Conservation (phyloP, 176 grass and related monocot species). For the Oryza australiensis region DNA sequence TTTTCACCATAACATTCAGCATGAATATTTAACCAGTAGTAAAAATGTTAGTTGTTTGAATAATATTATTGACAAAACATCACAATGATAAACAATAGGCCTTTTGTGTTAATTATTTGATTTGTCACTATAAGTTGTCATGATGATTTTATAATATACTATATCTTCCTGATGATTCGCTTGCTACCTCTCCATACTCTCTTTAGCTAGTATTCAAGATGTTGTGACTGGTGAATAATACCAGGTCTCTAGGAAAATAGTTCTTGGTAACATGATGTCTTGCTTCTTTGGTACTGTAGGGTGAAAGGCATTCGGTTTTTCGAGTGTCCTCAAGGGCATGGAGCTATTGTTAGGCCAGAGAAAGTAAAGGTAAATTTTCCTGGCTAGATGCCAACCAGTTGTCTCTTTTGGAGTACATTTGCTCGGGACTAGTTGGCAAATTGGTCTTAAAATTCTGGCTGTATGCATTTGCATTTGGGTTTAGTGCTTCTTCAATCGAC, state of each 20-base stretch:
- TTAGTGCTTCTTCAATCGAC: background rate
- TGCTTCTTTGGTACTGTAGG: slow-evolving; percentile 48
- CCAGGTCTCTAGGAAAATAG: background rate
- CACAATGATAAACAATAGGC: background rate
- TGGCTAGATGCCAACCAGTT: background rate
- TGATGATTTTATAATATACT: background rate
- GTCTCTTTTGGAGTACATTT: background rate
- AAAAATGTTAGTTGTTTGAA: no score
- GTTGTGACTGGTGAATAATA: background rate
- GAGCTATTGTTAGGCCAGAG: slow-evolving; percentile 82
- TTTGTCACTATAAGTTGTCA: background rate
- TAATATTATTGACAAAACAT: slow-evolving; percentile 6
- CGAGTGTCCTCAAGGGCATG: slow-evolving; percentile 81
- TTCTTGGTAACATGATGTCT: slow-evolving; percentile 10
- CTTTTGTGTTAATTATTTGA: background rate
- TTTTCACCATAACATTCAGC: no score
- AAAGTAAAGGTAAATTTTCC: slow-evolving; percentile 79
- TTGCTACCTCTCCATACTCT: background rate
- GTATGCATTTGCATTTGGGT: background rate
- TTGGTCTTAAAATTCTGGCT: background rate
- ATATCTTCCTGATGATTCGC: background rate
- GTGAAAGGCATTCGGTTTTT: slow-evolving; percentile 85
- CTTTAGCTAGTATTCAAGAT: background rate
- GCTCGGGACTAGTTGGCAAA: background rate
- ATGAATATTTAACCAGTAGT: no score